Conservation (phyloP, 495 filamentous ascomycete species). For the Trypethelium eluteriae region DNA sequence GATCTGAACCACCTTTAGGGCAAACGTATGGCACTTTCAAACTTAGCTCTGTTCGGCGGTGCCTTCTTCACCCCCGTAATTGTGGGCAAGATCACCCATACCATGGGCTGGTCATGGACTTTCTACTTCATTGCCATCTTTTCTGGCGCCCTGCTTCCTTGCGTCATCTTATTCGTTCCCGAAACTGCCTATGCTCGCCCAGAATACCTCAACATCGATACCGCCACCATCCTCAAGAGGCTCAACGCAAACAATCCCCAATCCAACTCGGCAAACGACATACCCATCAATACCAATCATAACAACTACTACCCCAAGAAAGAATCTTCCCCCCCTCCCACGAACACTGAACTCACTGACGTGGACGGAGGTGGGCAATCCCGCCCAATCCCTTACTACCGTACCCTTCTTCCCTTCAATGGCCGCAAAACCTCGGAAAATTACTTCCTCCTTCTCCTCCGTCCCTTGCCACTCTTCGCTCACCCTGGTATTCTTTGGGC, state of each 20-base stretch:
- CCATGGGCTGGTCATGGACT: slow-evolving; percentile 59
- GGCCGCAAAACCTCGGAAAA: slow-evolving; percentile 65
- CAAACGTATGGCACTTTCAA: slow-evolving; percentile 82
- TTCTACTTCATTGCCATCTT: slow-evolving; percentile 44
- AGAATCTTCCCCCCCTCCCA: slow-evolving; percentile 14
- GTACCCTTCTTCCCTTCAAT: slow-evolving; percentile 59
- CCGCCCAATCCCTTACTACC: background rate
- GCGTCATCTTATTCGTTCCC: slow-evolving; percentile 64
- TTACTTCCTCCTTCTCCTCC: slow-evolving; percentile 53
- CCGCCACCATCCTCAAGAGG: slow-evolving; percentile 5
- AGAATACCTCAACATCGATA: slow-evolving; percentile 50
- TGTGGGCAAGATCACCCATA: slow-evolving; percentile 74
- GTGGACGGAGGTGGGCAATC: slow-evolving; percentile 13
- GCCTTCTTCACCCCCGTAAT: slow-evolving; percentile 87
- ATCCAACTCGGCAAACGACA: background rate
- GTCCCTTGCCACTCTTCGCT: slow-evolving; percentile 58
- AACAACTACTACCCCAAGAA: slow-evolving; percentile 10
- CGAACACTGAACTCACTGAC: slow-evolving; percentile 11
- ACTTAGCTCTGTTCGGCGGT: slow-evolving; percentile 81
- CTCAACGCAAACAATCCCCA: background rate
- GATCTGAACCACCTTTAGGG: slow-evolving; percentile 55
- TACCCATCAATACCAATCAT: background rate
- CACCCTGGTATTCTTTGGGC: slow-evolving; percentile 88
- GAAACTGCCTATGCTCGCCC: slow-evolving; percentile 74
- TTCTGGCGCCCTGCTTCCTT: slow-evolving; percentile 34